Percentiles rank a stretch among this genome's conserved stretches.
These are phyloP conservation scores for Aspergillus neoniger DNA, from an alignment of 2,329 filamentous ascomycete species.

Conservation along the genomic window DNA sequence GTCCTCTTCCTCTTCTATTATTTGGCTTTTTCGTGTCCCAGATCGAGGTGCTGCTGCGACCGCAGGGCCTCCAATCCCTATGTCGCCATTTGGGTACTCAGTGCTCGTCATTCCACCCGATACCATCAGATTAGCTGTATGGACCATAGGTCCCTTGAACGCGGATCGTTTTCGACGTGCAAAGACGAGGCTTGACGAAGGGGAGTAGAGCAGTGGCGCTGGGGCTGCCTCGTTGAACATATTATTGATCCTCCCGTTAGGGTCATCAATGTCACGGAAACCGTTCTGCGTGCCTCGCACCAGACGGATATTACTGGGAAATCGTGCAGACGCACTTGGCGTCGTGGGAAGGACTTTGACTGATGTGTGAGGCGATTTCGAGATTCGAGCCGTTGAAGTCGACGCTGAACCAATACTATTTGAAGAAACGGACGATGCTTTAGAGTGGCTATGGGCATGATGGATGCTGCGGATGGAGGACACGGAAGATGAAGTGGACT, in stretches of 20 bases:
- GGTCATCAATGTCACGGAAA: conserved; percentile 29
- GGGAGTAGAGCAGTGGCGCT: conserved; percentile 40
- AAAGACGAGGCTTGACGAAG: conserved; percentile 48
- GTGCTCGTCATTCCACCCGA: conserved; percentile 38
- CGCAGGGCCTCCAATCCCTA: conserved; percentile 21
- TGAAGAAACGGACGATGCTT: conserved; percentile 89
- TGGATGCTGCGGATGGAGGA: conserved; percentile 91
- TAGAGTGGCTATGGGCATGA: conserved; percentile 85
- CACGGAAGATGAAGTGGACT: conserved; percentile 93
- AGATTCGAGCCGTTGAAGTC: conserved; percentile 66
- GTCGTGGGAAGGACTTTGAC: conserved; percentile 95
- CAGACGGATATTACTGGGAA: conserved; percentile 83
- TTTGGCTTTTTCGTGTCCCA: conserved; percentile 42
- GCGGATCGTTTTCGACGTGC: conserved; percentile 48
- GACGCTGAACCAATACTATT: conserved; percentile 70
- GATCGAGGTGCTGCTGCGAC: conserved; percentile 25
- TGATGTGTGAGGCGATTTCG: conserved; percentile 80
- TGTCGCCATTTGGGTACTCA: conserved; percentile 33
- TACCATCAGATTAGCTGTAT: conserved; percentile 39
- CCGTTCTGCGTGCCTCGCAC: conserved; percentile 58
- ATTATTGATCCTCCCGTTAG: conserved; percentile 28
- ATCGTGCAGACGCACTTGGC: conserved; percentile 68
- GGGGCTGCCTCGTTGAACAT: conserved; percentile 43
- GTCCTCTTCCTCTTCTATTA: conserved; percentile 50
- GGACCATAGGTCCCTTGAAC: conserved; percentile 49